Evolutionary conservation across 1,284 basidiomycete genomes (phyloP).

Genomic region (Papiliotrema flavescens): DNA sequence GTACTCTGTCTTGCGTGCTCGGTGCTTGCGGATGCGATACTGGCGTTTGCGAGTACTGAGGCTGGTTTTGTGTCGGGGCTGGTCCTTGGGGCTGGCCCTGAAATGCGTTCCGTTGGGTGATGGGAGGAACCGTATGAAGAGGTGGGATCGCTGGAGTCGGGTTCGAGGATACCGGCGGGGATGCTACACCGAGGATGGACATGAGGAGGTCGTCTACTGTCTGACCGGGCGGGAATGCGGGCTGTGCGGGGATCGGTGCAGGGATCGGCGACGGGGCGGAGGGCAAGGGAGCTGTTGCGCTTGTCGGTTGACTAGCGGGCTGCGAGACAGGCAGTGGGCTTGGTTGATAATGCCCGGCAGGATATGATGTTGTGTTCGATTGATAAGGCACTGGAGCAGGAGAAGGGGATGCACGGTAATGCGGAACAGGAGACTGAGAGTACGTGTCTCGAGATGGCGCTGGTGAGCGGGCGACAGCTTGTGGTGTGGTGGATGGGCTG

Average conservation of each 20-base stretch:
- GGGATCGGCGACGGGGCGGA: background rate
- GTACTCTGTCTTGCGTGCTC: background rate
- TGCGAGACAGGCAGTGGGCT: background rate
- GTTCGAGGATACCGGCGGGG: constrained; percentile 1
- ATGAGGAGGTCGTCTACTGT: constrained; percentile 43
- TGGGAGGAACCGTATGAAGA: background rate
- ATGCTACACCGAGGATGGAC: constrained; percentile 30
- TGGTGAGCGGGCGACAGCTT: no score
- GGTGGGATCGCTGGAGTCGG: background rate
- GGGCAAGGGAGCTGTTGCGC: background rate
- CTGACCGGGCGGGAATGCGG: constrained; percentile 26
- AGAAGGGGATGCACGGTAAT: background rate
- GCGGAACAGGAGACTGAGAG: background rate
- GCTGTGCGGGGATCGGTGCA: background rate
- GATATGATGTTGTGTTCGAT: background rate
- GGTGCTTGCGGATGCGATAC: background rate
- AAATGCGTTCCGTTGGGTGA: background rate
- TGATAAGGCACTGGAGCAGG: background rate
- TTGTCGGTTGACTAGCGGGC: background rate
- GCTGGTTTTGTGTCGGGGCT: background rate
- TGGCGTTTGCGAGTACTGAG: no score
- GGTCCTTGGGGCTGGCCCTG: background rate
- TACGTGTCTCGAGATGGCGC: background rate
- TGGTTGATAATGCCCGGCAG: background rate
- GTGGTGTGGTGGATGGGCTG: no score